Conservation (phyloP, 225 moss, liverwort and hornwort genomes). For the Polytrichum commune region DNA sequence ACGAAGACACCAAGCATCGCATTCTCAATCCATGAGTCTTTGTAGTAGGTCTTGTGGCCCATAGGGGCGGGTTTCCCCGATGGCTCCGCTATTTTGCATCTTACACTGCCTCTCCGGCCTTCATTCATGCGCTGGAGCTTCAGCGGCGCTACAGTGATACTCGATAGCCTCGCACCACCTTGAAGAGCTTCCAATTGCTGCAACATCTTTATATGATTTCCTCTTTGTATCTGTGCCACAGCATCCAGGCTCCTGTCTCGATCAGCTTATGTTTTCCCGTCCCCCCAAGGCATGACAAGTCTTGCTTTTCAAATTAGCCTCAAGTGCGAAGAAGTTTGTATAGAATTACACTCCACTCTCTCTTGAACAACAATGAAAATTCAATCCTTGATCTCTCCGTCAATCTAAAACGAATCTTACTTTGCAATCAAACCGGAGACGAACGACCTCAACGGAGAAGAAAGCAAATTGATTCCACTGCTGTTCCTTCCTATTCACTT, state of each 20-base stretch:
- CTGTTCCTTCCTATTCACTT: no score
- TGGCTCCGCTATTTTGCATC: slow-evolving; percentile 76
- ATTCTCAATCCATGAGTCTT: slow-evolving; percentile 75
- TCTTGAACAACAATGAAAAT: no score
- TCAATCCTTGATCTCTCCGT: no score
- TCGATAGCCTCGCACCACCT: slow-evolving; percentile 16
- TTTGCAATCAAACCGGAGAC: no score
- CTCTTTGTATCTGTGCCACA: slow-evolving; percentile 12
- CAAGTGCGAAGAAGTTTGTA: no score
- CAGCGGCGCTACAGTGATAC: slow-evolving; percentile 7
- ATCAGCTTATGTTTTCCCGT: no score
- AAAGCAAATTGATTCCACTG: no score
- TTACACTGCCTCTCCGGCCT: slow-evolving; percentile 5
- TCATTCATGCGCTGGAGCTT: slow-evolving; percentile 4
- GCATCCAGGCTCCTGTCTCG: neutral
- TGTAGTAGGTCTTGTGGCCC: slow-evolving; percentile 75
- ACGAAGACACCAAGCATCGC: slow-evolving; percentile 61
- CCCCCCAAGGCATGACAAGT: no score
- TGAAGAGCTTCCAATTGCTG: slow-evolving; percentile 32
- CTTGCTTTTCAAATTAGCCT: no score
- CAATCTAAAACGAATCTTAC: no score
- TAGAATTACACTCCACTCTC: no score
- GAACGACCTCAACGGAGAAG: no score
- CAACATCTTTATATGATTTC: slow-evolving; percentile 23
- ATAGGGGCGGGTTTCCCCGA: slow-evolving; percentile 80